Conservation (phyloP, 352 stramenopile species). For the Pythium folliculosum region DNA sequence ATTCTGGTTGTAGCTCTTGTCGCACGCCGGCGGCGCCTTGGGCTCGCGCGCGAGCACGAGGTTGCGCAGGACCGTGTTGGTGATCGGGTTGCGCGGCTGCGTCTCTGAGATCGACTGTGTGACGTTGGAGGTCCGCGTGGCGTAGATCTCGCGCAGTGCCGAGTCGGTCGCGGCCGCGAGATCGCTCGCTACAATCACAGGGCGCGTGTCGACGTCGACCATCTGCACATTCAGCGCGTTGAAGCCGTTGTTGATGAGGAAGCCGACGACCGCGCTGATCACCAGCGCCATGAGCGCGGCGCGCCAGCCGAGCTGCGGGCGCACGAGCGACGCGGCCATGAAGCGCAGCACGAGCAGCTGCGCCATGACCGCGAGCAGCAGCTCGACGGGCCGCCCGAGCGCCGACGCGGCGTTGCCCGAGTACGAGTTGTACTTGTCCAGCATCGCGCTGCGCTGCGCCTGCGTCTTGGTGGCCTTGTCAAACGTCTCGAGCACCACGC, state of each 20-base stretch:
- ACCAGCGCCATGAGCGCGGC: background rate
- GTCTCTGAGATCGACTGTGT: constrained; percentile 7
- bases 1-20: background rate
- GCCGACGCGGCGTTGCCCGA: constrained; percentile 17
- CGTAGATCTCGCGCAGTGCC: background rate
- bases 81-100: constrained; percentile 9
- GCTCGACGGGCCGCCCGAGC: constrained; percentile 9
- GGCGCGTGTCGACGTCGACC: background rate
- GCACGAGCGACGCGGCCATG: constrained; percentile 5
- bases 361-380: constrained; percentile 8
- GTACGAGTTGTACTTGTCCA: constrained; percentile 24
- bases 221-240: constrained; percentile 15
- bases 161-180: constrained; percentile 2
- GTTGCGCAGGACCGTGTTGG: constrained; percentile 21
- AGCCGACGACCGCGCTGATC: background rate
- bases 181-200: constrained; percentile 3
- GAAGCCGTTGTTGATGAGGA: constrained; percentile 20
- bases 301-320: background rate
- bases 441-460: background rate
- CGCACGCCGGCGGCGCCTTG: background rate
- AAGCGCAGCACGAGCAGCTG: constrained; percentile 12
- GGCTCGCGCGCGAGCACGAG: constrained; percentile 5
- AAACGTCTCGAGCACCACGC: constrained; percentile 5
- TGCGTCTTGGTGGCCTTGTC: background rate
- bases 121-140: background rate